These are phyloP conservation scores for Cryptococcus deneoformans DNA, from an alignment of 1,284 basidiomycete species.

Conservation along the genomic window DNA sequence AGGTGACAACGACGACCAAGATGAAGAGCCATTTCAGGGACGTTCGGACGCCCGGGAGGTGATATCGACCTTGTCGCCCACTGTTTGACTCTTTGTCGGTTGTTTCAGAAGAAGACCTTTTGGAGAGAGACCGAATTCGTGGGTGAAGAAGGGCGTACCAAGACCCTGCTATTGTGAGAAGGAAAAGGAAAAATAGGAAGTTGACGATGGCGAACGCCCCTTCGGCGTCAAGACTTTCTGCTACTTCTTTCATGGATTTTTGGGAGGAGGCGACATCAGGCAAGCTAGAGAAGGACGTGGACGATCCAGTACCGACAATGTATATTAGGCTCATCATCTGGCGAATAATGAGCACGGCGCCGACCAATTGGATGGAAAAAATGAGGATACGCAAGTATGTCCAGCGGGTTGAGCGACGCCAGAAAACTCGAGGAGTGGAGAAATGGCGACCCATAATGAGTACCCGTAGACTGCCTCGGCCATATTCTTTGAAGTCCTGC, in stretches of 20 bases:
- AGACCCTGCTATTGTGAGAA: constrained; percentile 6
- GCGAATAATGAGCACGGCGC: constrained; percentile 6
- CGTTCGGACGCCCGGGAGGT: not conserved
- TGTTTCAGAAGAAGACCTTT: not conserved
- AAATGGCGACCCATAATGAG: constrained; percentile 4
- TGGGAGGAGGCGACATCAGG: constrained; percentile 6
- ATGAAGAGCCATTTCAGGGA: constrained; percentile 12
- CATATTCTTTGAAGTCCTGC: not conserved
- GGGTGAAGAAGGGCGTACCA: constrained; percentile 13
- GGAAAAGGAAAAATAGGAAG: constrained; percentile 9
- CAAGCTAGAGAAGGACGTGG: constrained; percentile 5
- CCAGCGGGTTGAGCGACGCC: constrained; percentile 1
- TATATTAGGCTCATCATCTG: constrained; percentile 12
- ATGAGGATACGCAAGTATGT: constrained; percentile 3
- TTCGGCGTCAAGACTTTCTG: not conserved
- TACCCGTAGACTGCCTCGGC: not conserved
- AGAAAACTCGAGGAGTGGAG: not conserved
- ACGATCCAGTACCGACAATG: constrained; percentile 3
- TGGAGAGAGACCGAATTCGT: not conserved
- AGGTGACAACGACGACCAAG: constrained; percentile 2
- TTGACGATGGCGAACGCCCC: constrained; percentile 9
- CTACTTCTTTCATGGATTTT: constrained; percentile 2
- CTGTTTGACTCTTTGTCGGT: not conserved
- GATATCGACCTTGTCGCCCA: not conserved
- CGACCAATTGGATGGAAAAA: constrained; percentile 6